Evolutionary conservation across 768 basidiomycete species (phyloP).

Genomic region (Tylopilus felleus): DNA sequence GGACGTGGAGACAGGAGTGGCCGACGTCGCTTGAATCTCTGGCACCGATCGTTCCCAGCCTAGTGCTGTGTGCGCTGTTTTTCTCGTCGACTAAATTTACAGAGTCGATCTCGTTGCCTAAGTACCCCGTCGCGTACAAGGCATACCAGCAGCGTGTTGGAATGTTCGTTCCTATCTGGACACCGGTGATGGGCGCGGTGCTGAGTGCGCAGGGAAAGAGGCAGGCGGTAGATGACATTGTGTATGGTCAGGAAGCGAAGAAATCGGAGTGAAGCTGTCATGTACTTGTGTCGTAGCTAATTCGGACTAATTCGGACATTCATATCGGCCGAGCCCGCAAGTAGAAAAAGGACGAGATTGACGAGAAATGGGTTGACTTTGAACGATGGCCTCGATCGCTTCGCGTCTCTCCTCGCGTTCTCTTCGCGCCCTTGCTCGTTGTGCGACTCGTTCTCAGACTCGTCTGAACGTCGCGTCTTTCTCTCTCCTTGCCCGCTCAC

Average conservation of each 20-base stretch:
- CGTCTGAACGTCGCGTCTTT: conserved; percentile 50
- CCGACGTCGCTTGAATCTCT: conserved; percentile 28
- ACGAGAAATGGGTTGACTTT: neutral
- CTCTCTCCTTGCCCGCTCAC: conserved; percentile 59
- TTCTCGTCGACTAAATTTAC: conserved; percentile 74
- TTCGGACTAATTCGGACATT: conserved; percentile 15
- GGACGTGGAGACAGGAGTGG: conserved; percentile 20
- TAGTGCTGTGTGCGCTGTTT: conserved; percentile 69
- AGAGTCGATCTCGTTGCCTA: conserved; percentile 71
- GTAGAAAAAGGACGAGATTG: conserved; percentile 13
- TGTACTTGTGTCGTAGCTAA: neutral
- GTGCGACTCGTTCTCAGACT: conserved; percentile 49
- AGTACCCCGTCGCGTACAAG: conserved; percentile 68
- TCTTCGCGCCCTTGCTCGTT: conserved; percentile 64
- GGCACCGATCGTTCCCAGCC: conserved; percentile 48
- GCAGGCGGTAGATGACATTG: conserved; percentile 36
- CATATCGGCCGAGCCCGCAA: conserved; percentile 11
- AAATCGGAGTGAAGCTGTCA: conserved; percentile 17
- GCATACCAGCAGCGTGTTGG: conserved; percentile 76
- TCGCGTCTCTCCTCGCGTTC: conserved; percentile 58
- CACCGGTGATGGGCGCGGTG: conserved; percentile 42
- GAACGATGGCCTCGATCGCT: conserved; percentile 57
- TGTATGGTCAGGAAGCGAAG: conserved; percentile 40
- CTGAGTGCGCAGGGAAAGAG: conserved; percentile 38
- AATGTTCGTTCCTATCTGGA: conserved; percentile 64